A percentile compares a stretch with the other conserved stretches of the same genome.
Evolutionary conservation across 2,329 filamentous ascomycete species (phyloP).

Genomic region (Aspergillus thermomutatus): DNA sequence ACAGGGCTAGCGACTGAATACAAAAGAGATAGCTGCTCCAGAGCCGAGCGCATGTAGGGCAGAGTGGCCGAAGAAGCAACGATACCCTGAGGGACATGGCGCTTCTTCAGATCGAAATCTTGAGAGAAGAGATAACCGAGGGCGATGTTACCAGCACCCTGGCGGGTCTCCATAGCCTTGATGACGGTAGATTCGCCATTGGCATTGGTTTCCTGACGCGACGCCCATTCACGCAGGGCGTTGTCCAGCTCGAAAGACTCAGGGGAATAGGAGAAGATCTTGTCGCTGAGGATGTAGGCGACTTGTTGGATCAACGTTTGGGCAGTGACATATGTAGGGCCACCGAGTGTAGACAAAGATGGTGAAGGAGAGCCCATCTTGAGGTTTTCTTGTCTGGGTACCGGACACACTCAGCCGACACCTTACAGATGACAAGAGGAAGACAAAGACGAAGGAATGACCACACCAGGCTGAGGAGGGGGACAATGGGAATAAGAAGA

Average conservation of each 20-base stretch:
- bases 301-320: conserved; percentile 95
- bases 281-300: conserved; percentile 91
- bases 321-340: conserved; percentile 87
- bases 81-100: conserved; percentile 86
- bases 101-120: conserved; percentile 89
- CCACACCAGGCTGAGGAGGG: conserved; percentile 14
- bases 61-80: conserved; percentile 82
- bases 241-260: conserved; percentile 88
- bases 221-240: conserved; percentile 75
- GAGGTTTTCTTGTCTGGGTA: conserved; percentile 25
- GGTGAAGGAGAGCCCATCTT: conserved; percentile 37
- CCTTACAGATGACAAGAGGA: conserved; percentile 22
- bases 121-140: conserved; percentile 97
- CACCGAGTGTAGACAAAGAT: conserved; percentile 62
- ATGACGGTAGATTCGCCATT: conserved; percentile 77
- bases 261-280: conserved; percentile 94
- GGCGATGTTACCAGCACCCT: conserved; percentile 85
- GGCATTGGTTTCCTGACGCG: conserved; percentile 68
- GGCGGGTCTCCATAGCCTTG: conserved; percentile 77
- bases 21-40: conserved; percentile 88
- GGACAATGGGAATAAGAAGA: conserved; percentile 13
- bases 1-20: conserved; percentile 92
- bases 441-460: conserved; percentile 18
- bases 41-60: conserved; percentile 71
- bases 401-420: conserved; percentile 19